Conservation (phyloP, 2,329 filamentous ascomycete genomes). For the Microthyrium microscopicum region DNA sequence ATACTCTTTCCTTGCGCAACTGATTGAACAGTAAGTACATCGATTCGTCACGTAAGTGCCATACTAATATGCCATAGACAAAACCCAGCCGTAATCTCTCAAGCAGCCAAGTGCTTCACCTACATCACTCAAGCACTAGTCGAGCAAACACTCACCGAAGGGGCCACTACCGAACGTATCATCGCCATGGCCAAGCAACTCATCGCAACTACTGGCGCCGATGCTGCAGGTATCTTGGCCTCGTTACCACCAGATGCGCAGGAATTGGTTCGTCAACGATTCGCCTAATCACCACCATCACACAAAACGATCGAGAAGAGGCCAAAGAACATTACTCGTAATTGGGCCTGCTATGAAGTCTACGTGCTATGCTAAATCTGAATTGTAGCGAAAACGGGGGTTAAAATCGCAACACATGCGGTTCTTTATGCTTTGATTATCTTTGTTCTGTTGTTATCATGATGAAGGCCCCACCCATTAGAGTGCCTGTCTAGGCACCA, state of each 20-base stretch:
- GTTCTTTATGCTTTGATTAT: too few species aligned
- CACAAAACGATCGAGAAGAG: too few species aligned
- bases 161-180: conserved; percentile 62
- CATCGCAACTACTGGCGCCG: conserved; percentile 54
- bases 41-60: conserved; percentile 9
- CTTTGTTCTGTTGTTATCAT: too few species aligned
- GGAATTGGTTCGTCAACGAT: conserved; percentile 61
- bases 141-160: conserved; percentile 75
- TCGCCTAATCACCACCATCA: too few species aligned
- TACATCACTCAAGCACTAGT: conserved; percentile 80
- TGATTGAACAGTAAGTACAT: conserved; percentile 78
- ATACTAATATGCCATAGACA: conserved; percentile 41
- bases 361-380: too few species aligned
- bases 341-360: too few species aligned
- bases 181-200: conserved; percentile 64
- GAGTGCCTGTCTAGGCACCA: too few species aligned
- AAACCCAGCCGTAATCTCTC: conserved; percentile 63
- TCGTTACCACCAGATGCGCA: conserved; percentile 68
- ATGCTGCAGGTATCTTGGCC: conserved; percentile 58
- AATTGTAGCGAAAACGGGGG: too few species aligned
- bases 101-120: conserved; percentile 68
- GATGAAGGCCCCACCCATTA: too few species aligned
- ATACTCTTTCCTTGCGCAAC: conserved; percentile 75
- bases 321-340: too few species aligned
- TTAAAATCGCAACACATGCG: too few species aligned